phyloP scores from a whole-genome alignment of 441 rosid genomes.

The Geranium incanum region DNA sequence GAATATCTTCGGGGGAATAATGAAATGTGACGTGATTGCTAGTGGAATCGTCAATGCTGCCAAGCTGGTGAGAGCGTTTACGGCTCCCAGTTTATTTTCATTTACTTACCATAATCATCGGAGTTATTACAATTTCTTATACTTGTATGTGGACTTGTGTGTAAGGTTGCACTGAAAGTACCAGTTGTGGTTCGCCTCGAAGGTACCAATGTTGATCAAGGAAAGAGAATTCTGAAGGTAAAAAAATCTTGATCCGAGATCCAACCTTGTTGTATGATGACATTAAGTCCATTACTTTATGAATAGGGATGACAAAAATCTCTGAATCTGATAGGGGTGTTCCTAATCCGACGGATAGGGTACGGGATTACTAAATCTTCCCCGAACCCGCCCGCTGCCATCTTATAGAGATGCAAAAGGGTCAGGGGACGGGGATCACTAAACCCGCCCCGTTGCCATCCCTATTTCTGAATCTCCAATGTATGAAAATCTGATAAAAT shows the following conservation, averaged over 20 bases:
- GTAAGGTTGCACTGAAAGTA: conserved; percentile 77
- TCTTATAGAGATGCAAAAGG: too few relatives aligned
- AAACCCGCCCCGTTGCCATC: too few relatives aligned
- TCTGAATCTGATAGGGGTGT: too few relatives aligned
- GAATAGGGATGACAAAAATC: too few relatives aligned
- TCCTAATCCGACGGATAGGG: too few relatives aligned
- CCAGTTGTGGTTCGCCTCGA: conserved; percentile 97
- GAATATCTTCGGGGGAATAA: conserved; percentile 94
- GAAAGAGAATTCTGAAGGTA: conserved; percentile 91
- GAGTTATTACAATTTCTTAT: background rate
- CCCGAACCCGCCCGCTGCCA: too few relatives aligned
- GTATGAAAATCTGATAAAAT: background rate
- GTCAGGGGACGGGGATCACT: too few relatives aligned
- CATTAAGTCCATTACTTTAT: too few relatives aligned
- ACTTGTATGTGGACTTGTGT: conserved; percentile 7
- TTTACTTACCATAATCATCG: background rate
- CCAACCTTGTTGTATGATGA: background rate
- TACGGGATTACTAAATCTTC: too few relatives aligned
- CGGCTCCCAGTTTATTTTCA: background rate
- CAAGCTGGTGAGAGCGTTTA: conserved; percentile 43
- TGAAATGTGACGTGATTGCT: conserved; percentile 97
- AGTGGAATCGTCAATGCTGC: conserved; percentile 98
- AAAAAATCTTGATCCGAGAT: conserved; percentile 12
- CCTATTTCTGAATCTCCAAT: background rate
- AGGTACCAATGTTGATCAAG: conserved; percentile 96